A percentile compares a stretch with the other conserved stretches of the same genome.
These are phyloP conservation scores for Basipetospora sp. DNA, from an alignment of 2,329 filamentous ascomycete species.

Conservation along the genomic window DNA sequence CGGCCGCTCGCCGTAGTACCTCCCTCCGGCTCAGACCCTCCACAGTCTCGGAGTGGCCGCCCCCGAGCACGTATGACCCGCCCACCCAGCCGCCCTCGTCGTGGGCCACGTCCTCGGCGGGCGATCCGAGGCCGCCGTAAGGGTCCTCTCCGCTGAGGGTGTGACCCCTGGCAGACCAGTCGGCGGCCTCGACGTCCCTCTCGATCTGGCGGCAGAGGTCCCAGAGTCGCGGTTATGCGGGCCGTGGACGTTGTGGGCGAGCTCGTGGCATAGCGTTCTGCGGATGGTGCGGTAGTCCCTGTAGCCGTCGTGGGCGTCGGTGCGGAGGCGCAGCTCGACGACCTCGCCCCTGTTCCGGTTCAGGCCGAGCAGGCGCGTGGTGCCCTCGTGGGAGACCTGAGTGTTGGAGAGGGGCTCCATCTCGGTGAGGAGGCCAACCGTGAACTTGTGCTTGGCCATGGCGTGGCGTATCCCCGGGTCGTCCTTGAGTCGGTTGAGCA, in stretches of 20 bases:
- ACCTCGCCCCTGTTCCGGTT: constrained; percentile 81
- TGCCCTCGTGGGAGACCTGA: constrained; percentile 49
- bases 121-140: constrained; percentile 38
- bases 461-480: constrained; percentile 73
- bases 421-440: constrained; percentile 75
- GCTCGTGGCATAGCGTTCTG: constrained; percentile 84
- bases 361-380: constrained; percentile 64
- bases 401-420: constrained; percentile 87
- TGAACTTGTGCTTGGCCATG: constrained; percentile 76
- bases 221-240: constrained; percentile 79
- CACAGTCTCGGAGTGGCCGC: constrained; percentile 29
- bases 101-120: constrained; percentile 37
- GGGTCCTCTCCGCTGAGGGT: constrained; percentile 38
- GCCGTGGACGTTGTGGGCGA: constrained; percentile 79
- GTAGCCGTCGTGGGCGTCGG: constrained; percentile 87
- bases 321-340: constrained; percentile 80
- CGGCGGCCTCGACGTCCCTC: constrained; percentile 60
- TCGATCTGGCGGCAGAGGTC: constrained; percentile 76
- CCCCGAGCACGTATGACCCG: constrained; percentile 61
- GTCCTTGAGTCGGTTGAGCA: constrained; percentile 60
- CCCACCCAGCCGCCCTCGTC: constrained; percentile 67
- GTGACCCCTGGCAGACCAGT: constrained; percentile 61
- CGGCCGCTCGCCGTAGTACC: constrained; percentile 49
- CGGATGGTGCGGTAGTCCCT: constrained; percentile 83
- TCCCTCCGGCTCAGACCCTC: constrained; percentile 52